A percentile compares a stretch with the other conserved stretches of the same genome.
phyloP scores from a whole-genome alignment of 73 alveolate genomes.

The Blepharisma japonicum region DNA sequence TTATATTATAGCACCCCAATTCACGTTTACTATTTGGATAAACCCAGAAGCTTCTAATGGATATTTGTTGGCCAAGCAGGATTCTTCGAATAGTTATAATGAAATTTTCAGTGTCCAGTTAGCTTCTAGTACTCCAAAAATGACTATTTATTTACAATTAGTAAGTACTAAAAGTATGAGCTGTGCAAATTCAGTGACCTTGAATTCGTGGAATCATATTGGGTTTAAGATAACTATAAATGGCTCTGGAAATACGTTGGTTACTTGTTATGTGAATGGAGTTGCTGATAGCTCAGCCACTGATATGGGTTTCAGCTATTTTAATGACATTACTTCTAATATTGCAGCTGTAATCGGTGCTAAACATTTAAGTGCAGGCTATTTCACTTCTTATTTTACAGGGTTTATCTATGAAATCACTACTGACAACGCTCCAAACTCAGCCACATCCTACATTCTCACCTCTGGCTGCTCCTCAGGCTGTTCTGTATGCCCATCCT shows the following conservation, averaged over 20 bases:
- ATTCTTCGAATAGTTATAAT: neutral
- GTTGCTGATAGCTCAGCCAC: neutral
- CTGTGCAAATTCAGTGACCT: neutral
- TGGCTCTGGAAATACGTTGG: neutral
- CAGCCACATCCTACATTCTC: neutral
- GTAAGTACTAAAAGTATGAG: neutral
- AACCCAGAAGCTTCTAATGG: conserved; percentile 2
- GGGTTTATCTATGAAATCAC: conserved; percentile 16
- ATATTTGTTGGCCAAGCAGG: neutral
- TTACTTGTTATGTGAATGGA: neutral
- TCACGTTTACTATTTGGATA: neutral
- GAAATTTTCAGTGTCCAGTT: neutral
- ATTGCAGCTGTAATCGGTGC: neutral
- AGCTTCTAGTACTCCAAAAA: neutral
- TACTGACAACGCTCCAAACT: neutral
- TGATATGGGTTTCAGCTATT: neutral
- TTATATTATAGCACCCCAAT: neutral
- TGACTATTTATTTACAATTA: neutral
- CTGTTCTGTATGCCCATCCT: neutral
- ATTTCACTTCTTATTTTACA: neutral
- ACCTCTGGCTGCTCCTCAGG: neutral
- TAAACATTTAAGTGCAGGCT: neutral
- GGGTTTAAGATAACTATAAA: neutral
- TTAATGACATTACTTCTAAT: neutral
- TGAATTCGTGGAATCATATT: neutral